A percentile compares a stretch with the other conserved stretches of the same genome.
Conservation (phyloP, 1,284 basidiomycete genomes). For the Malassezia pachydermatis region DNA sequence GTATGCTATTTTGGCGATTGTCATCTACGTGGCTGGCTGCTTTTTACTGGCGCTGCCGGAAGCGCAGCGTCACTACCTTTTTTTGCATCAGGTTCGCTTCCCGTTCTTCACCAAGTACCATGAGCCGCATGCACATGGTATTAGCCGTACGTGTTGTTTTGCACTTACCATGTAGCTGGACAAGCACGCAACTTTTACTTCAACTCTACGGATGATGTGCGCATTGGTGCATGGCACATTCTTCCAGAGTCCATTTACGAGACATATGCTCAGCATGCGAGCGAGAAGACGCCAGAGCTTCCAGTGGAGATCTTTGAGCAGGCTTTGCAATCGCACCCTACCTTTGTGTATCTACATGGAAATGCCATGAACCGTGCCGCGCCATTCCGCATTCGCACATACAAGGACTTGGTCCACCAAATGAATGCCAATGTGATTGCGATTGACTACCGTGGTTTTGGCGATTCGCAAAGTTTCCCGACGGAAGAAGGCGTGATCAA, state of each 20-base stretch:
- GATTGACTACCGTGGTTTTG: constrained; percentile 86
- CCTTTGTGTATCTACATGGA: constrained; percentile 62
- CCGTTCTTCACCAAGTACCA: constrained; percentile 49
- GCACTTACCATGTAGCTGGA: constrained; percentile 53
- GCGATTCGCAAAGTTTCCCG: constrained; percentile 68
- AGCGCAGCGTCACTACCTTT: constrained; percentile 49
- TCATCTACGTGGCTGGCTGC: constrained; percentile 5
- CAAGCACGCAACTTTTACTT: constrained; percentile 67
- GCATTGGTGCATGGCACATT: constrained; percentile 54
- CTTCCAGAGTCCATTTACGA: constrained; percentile 18
- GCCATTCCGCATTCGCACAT: constrained; percentile 57
- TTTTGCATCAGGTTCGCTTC: constrained; percentile 59
- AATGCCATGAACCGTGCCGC: constrained; percentile 70
- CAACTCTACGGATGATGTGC: constrained; percentile 64
- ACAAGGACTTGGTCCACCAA: constrained; percentile 57
- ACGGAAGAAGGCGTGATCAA: constrained; percentile 62
- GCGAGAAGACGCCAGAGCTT: neutral
- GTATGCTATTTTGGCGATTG: constrained; percentile 2
- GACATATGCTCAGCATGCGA: neutral
- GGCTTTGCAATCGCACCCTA: constrained; percentile 25
- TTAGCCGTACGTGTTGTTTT: constrained; percentile 2
- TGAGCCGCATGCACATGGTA: constrained; percentile 19
- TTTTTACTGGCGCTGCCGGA: constrained; percentile 1
- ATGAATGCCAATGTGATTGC: constrained; percentile 67
- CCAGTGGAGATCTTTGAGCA: neutral